Evolutionary conservation across 768 basidiomycete species (phyloP), one percentile per base, ranked within the genome.

Genomic region (Tricholomella constricta): DNA sequence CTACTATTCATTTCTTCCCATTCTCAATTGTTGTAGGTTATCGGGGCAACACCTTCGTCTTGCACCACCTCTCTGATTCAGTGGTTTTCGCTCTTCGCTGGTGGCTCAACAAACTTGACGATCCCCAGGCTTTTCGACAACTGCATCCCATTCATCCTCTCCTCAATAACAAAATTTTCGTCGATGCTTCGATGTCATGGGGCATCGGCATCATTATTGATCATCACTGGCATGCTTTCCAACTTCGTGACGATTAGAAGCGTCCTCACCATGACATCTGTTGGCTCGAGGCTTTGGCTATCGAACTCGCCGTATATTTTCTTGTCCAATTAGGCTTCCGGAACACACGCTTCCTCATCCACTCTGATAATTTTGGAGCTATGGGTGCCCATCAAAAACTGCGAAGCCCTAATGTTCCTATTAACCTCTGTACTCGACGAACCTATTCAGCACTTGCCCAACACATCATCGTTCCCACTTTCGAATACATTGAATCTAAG

Each of bases 121-220:
- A 26, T 11, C 44, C 60, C 0, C 14, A 4, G 2, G 17, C 38
- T 3, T 38, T 22, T 20, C 57, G 69, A 3, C 49, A 54, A 0
- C 62, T 70, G 12, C 11, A 11, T 2, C 51, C 55, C 4, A 31
- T 29, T 22, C 32, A 26, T 1, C 52, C 54, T 0, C 17, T 56
- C 0, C 32, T n/a, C 1, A 61, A 66, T 36, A 38, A 62, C 1
- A 51, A 51, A 1, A 45, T 75, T 6, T 75, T 43, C 37, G 71
- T 73, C 2, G 74, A 76, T 48, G 72, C 72, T 0, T 74, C 70
- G 0, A 76, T 72, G 0, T 61, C 57, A 0, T 76, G 69, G 68
- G 76, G 76, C 10, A 69, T 78, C 26, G 75, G 77, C 1, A 26
- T 76, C 3, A 25, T 69, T 4, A 41, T 68, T 9, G 57, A 56